A percentile compares a stretch with the other conserved stretches of the same genome.
phyloP scores from a whole-genome alignment of 805 yeast genomes.

The Monosporozyma unispora region DNA sequence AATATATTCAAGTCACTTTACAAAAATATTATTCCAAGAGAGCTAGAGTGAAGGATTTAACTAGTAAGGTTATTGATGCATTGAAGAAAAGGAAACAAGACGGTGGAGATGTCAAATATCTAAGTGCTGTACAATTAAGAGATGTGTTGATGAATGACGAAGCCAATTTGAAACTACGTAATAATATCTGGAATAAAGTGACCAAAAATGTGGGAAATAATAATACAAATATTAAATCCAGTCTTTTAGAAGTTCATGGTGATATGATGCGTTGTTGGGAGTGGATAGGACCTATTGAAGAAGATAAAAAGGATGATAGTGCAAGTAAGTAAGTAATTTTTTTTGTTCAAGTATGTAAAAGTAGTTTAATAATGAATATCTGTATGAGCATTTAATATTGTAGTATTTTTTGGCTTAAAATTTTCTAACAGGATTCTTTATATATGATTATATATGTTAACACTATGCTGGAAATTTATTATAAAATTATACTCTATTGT shows the following conservation, averaged over 20 bases:
- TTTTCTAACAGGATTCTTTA: too few species aligned
- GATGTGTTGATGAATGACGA: constrained; percentile 44
- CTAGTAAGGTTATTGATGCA: constrained; percentile 40
- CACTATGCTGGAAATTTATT: too few species aligned
- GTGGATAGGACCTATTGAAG: constrained; percentile 48
- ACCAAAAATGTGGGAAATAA: constrained; percentile 44
- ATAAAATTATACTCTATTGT: too few species aligned
- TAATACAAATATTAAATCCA: constrained; percentile 55
- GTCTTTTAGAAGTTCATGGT: constrained; percentile 68
- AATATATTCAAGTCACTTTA: constrained; percentile 30
- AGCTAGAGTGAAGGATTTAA: constrained; percentile 37
- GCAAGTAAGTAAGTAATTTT: not conserved
- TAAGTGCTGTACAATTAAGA: constrained; percentile 65
- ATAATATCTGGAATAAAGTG: constrained; percentile 52
- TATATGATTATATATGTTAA: too few species aligned
- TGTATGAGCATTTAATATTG: not conserved
- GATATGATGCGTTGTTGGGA: constrained; percentile 85
- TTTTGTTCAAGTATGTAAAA: not conserved
- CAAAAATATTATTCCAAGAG: constrained; percentile 33
- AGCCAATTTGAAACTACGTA: constrained; percentile 27
- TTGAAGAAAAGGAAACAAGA: constrained; percentile 33
- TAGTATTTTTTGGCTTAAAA: too few species aligned
- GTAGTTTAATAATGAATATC: not conserved
- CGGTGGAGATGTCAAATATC: constrained; percentile 34
- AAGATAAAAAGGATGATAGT: not conserved